A percentile compares a stretch with the other conserved stretches of the same genome.
These are phyloP conservation scores for Petunia secreta DNA, from an alignment of 257 asterid genomes.

Conservation along the genomic window DNA sequence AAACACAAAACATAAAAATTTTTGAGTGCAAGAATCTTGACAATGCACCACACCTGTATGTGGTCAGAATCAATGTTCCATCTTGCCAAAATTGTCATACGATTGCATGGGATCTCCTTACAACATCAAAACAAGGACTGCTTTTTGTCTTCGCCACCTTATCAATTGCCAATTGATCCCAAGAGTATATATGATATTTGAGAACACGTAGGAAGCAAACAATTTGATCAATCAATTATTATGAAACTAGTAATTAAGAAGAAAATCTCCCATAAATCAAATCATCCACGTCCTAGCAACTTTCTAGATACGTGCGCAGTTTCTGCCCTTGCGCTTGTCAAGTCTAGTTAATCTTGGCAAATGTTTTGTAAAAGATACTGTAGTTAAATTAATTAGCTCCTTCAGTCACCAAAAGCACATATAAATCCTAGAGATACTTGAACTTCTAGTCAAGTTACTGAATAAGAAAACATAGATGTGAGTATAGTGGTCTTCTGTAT, in stretches of 20 bases:
- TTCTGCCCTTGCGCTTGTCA: not conserved
- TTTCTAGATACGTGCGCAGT: constrained; percentile 5
- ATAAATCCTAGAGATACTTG: too few relatives aligned
- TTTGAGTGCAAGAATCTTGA: too few relatives aligned
- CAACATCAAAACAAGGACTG: constrained; percentile 2
- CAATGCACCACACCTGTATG: too few relatives aligned
- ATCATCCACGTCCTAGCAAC: not conserved
- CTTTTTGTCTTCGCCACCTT: not conserved
- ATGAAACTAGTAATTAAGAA: not conserved
- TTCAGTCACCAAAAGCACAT: too few relatives aligned
- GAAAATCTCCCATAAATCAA: not conserved
- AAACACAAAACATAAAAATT: too few relatives aligned
- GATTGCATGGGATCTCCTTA: not conserved
- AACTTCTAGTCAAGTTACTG: too few relatives aligned
- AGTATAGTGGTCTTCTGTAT: too few relatives aligned
- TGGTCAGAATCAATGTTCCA: not conserved
- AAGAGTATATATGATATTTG: not conserved
- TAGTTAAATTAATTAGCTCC: too few relatives aligned
- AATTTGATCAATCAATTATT: not conserved
- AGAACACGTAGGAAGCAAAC: not conserved
- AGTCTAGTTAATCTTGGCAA: constrained; percentile 1
- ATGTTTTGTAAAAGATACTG: too few relatives aligned
- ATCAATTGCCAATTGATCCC: constrained; percentile 1
- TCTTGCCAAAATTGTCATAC: too few relatives aligned
- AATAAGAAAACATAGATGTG: too few relatives aligned